These are phyloP conservation scores for Trichoderma asperellum DNA, from an alignment of 2,329 filamentous ascomycete species.

Conservation along the genomic window DNA sequence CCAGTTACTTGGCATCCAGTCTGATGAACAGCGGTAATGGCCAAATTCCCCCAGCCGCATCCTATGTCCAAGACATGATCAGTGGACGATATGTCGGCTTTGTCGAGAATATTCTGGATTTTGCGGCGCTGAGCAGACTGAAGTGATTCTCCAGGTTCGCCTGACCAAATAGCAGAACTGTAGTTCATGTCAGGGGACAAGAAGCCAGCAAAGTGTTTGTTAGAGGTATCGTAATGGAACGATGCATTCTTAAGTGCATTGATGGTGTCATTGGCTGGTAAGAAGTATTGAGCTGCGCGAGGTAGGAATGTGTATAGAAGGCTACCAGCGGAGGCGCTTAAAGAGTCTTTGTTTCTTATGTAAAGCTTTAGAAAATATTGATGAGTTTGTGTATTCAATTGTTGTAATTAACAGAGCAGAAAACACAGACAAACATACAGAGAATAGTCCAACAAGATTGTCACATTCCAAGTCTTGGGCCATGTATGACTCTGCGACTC, in stretches of 20 bases:
- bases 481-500: slow-evolving; percentile 31
- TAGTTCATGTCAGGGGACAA: slow-evolving; percentile 31
- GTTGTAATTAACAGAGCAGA: background rate
- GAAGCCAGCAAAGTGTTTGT: slow-evolving; percentile 28
- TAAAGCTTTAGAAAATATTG: slow-evolving; percentile 12
- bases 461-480: slow-evolving; percentile 28
- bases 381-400: background rate
- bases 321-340: slow-evolving; percentile 18
- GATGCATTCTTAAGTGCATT: slow-evolving; percentile 25
- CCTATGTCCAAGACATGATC: slow-evolving; percentile 76
- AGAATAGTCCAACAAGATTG: slow-evolving; percentile 27
- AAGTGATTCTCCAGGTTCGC: slow-evolving; percentile 53
- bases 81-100: slow-evolving; percentile 61
- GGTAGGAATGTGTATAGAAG: slow-evolving; percentile 19
- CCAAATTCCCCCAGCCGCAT: slow-evolving; percentile 74
- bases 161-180: slow-evolving; percentile 30
- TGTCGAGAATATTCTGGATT: slow-evolving; percentile 65
- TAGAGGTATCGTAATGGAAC: slow-evolving; percentile 31
- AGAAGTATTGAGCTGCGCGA: slow-evolving; percentile 6
- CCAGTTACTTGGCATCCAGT: slow-evolving; percentile 71
- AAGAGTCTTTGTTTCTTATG: slow-evolving; percentile 8
- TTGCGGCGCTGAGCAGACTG: slow-evolving; percentile 71
- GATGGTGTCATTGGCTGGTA: slow-evolving; percentile 8
- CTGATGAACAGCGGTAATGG: slow-evolving; percentile 66
- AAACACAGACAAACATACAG: background rate